Evolutionary conservation across 2,329 filamentous ascomycete species (phyloP), one percentile per base, ranked within the genome.

Genomic region (Hortaea sp.): DNA sequence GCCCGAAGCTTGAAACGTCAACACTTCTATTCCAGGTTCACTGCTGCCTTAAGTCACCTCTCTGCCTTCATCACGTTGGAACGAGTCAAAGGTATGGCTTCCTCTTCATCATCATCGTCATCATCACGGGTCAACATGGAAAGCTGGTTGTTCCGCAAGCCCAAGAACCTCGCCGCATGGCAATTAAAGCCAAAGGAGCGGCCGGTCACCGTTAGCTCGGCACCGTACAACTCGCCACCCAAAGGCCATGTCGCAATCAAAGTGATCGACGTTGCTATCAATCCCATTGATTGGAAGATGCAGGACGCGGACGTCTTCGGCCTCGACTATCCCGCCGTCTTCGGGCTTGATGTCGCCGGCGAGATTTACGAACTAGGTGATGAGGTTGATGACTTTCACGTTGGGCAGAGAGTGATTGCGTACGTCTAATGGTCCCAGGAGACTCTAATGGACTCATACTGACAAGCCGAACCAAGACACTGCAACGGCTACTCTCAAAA

Each of bases 361-460:
- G 66, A 70, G 52, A 63, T 74, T 2, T 53, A 68, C 27, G 69
- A 72, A 50, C 61, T 74, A 5, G 73, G 72, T 2, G 58, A 65
- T n/a, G 61, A 59, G 6, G 71, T 75, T 5, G 65, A 64, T 5
- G 63, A 69, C 7, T 66, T 72, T 52, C 61, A 66, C 45, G 63
- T 66, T 13, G 71, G 71, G 2, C 66, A 72, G 48, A 65, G 70
- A 28, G 70, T 74, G 4, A 57, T 69, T 29, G 71, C 57, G 60
- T 62, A 50, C 31, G 60, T 50, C 20, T 20, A 20, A 20, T 20
- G 20, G 20, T 20, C 20, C 20, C 2, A 13, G 12, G 3, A 37
- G 2, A 10, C 10, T 37, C 10, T 37, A 10, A 10, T 12, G 12
- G 12, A 12, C 20, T 20, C 20, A 20, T 20, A 20, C 20, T 20